A percentile compares a stretch with the other conserved stretches of the same genome.
phyloP scores from a whole-genome alignment of 345 rosid genomes.

The Lepidium africanum region DNA sequence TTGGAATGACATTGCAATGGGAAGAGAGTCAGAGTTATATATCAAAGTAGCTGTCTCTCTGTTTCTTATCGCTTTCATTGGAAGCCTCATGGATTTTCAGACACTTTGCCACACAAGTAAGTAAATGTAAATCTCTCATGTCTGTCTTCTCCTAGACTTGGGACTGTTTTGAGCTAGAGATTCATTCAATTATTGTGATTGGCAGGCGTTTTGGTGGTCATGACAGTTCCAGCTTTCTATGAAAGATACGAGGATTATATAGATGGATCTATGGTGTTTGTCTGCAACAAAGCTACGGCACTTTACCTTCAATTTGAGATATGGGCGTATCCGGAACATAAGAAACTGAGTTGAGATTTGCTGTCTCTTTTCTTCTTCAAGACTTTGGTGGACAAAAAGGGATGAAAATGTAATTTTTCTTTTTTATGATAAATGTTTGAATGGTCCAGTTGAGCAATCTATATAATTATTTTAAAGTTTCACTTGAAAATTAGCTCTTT shows the following conservation, averaged over 20 bases:
- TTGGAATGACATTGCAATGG: constrained; percentile 69
- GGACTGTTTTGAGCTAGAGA: background rate
- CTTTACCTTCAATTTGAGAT: constrained; percentile 40
- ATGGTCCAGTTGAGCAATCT: constrained; percentile 13
- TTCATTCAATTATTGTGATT: background rate
- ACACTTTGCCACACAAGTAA: constrained; percentile 70
- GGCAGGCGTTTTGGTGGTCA: constrained; percentile 58
- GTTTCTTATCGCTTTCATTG: constrained; percentile 51
- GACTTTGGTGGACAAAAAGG: background rate
- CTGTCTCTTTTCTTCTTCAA: background rate
- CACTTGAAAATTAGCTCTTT: background rate
- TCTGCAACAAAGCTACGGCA: constrained; percentile 26
- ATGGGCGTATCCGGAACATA: constrained; percentile 43
- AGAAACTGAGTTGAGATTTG: constrained; percentile 50
- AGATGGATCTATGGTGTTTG: constrained; percentile 33
- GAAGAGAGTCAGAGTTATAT: constrained; percentile 59
- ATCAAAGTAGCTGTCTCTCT: constrained; percentile 50
- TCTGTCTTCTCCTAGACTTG: background rate
- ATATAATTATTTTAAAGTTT: constrained; percentile 18
- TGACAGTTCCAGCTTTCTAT: constrained; percentile 69
- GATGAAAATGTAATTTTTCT: background rate
- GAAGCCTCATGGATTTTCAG: constrained; percentile 65
- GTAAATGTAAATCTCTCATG: constrained; percentile 5
- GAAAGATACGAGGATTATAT: constrained; percentile 56
- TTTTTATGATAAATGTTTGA: constrained; percentile 5